These are phyloP conservation scores for Spathaspora arborariae DNA, from an alignment of 805 yeast genomes.

Conservation along the genomic window DNA sequence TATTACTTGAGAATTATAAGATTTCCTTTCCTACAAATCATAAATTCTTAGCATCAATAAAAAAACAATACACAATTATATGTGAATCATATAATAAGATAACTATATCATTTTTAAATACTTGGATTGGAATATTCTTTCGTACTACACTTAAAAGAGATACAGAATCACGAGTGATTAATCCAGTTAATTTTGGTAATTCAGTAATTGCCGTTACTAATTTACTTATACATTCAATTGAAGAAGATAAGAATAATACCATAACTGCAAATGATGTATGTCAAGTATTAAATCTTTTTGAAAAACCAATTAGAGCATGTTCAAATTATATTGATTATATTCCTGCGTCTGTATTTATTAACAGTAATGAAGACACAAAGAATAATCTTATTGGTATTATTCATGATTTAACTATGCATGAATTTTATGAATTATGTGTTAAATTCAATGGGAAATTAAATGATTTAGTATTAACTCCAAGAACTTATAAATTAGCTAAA, in stretches of 20 bases:
- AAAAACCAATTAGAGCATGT: constrained; percentile 49
- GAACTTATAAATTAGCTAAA: constrained; percentile 64
- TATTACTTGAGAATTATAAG: not conserved
- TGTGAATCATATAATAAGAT: not conserved
- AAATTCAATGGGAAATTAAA: constrained; percentile 60
- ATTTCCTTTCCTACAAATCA: not conserved
- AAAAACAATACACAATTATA: not conserved
- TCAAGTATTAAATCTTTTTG: constrained; percentile 56
- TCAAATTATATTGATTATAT: constrained; percentile 31
- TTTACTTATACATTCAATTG: constrained; percentile 54
- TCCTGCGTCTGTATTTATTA: constrained; percentile 48
- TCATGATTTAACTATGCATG: constrained; percentile 61
- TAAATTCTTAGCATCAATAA: not conserved
- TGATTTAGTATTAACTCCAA: constrained; percentile 59
- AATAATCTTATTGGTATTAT: constrained; percentile 48
- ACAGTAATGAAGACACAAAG: constrained; percentile 19
- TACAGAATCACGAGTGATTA: constrained; percentile 56
- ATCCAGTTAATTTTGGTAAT: constrained; percentile 57
- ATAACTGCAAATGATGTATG: constrained; percentile 52
- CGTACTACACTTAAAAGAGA: constrained; percentile 44
- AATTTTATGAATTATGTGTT: constrained; percentile 61
- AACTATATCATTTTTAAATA: constrained; percentile 20
- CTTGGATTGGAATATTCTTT: constrained; percentile 32
- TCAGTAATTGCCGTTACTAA: constrained; percentile 60
- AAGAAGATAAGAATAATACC: constrained; percentile 57